A percentile compares a stretch with the other conserved stretches of the same genome.
phyloP scores from a whole-genome alignment of 192 early-diverging fungal genomes.

The Backusella luteola region DNA sequence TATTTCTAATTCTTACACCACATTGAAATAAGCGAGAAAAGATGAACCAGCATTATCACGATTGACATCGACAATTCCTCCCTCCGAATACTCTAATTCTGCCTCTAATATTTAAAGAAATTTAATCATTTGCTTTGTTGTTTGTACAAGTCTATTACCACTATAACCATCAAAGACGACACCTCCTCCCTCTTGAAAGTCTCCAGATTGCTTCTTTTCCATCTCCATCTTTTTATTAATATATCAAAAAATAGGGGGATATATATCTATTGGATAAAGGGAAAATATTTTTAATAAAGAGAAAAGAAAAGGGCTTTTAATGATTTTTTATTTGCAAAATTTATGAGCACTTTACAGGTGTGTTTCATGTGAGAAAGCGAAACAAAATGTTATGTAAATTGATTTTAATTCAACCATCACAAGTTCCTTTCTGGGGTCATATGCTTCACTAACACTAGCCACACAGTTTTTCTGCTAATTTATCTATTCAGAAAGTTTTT shows the following conservation, averaged over 20 bases:
- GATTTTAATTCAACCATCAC: background rate
- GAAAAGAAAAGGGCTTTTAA: background rate
- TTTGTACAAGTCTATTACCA: background rate
- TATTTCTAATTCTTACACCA: conserved; percentile 23
- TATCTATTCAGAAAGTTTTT: background rate
- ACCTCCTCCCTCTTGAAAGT: background rate
- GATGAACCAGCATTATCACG: conserved; percentile 36
- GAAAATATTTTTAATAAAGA: background rate
- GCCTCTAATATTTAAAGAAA: background rate
- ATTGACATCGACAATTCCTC: background rate
- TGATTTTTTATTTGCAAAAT: background rate
- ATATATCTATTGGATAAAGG: background rate
- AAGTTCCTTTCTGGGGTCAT: background rate
- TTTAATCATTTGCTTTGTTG: background rate
- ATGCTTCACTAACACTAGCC: background rate
- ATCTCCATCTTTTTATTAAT: background rate
- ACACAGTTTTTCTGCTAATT: background rate
- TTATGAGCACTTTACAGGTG: background rate
- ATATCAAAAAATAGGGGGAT: background rate
- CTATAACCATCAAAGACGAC: background rate
- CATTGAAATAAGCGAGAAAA: conserved; percentile 50
- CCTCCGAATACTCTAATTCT: background rate
- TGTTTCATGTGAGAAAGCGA: background rate
- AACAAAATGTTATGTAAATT: too few relatives aligned
- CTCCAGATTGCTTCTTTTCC: background rate